Conservation (phyloP, 352 stramenopile species). For the Phytophthora pini region DNA sequence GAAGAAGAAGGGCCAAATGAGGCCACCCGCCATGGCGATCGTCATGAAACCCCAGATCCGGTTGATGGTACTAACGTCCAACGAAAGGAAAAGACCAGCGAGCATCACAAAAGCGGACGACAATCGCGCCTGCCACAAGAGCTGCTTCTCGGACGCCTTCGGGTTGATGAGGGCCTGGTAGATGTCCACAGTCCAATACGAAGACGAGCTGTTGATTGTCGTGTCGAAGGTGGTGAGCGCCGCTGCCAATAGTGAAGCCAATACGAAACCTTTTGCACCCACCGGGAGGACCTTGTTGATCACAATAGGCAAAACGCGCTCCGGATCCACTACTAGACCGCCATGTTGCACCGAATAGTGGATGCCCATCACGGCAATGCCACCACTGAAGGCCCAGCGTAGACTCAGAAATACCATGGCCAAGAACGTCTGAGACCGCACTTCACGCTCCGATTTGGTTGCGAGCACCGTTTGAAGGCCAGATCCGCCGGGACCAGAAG, state of each 20-base stretch:
- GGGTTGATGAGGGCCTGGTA: slow-evolving; percentile 78
- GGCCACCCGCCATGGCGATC: slow-evolving; percentile 69
- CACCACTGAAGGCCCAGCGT: slow-evolving; percentile 80
- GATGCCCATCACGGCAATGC: slow-evolving; percentile 75
- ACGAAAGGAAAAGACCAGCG: slow-evolving; percentile 60
- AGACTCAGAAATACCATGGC: slow-evolving; percentile 77
- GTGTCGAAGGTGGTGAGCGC: slow-evolving; percentile 85
- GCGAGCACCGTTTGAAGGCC: slow-evolving; percentile 75
- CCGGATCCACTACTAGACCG: slow-evolving; percentile 63
- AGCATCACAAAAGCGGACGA: slow-evolving; percentile 71
- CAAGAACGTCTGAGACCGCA: slow-evolving; percentile 78
- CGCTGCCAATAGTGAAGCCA: slow-evolving; percentile 72
- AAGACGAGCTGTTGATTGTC: slow-evolving; percentile 78
- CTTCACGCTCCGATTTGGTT: slow-evolving; percentile 83
- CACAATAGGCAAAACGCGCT: slow-evolving; percentile 77
- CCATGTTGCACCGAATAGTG: slow-evolving; percentile 61
- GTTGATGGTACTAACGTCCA: slow-evolving; percentile 81
- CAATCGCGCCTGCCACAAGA: slow-evolving; percentile 71
- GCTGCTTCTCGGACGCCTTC: slow-evolving; percentile 55
- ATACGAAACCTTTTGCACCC: slow-evolving; percentile 69
- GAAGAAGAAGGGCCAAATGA: slow-evolving; percentile 82
- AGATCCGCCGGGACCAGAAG: slow-evolving; percentile 70
- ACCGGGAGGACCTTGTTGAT: slow-evolving; percentile 77
- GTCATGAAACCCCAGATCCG: slow-evolving; percentile 86
- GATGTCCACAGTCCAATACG: slow-evolving; percentile 86